phyloP scores from a whole-genome alignment of 352 stramenopile species.

The Phytophthora pistaciae region DNA sequence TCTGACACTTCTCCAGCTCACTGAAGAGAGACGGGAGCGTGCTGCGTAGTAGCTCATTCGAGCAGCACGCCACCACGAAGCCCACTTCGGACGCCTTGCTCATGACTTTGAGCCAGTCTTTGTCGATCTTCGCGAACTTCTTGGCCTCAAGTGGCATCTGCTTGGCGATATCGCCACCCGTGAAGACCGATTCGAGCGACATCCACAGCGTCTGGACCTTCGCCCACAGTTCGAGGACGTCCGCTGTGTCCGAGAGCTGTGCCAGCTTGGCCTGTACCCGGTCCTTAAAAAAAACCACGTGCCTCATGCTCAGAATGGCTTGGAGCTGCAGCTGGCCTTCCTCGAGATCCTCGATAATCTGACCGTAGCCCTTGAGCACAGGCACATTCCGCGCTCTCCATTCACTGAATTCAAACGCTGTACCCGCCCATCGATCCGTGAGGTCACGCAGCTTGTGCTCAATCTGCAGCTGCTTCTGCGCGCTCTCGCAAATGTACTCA shows the following conservation, averaged over 20 bases:
- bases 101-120: constrained; percentile 94
- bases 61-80: constrained; percentile 81
- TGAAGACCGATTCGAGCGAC: constrained; percentile 92
- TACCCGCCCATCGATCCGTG: constrained; percentile 83
- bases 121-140: constrained; percentile 94
- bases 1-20: constrained; percentile 94
- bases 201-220: constrained; percentile 94
- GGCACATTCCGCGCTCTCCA: constrained; percentile 84
- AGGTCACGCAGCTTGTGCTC: constrained; percentile 90
- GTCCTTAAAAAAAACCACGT: constrained; percentile 92
- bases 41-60: constrained; percentile 85
- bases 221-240: constrained; percentile 91
- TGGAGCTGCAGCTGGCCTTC: constrained; percentile 91
- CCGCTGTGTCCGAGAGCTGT: constrained; percentile 88
- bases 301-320: constrained; percentile 89
- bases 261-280: constrained; percentile 80
- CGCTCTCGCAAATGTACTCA: constrained; percentile 91
- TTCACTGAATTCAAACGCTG: constrained; percentile 86
- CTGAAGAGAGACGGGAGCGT: constrained; percentile 90
- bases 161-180: constrained; percentile 93
- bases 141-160: constrained; percentile 94
- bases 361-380: constrained; percentile 80
- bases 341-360: constrained; percentile 91
- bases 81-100: constrained; percentile 80
- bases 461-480: constrained; percentile 92